phyloP scores from a whole-genome alignment of 2,329 filamentous ascomycete genomes.

The Diaporthe longicolla region DNA sequence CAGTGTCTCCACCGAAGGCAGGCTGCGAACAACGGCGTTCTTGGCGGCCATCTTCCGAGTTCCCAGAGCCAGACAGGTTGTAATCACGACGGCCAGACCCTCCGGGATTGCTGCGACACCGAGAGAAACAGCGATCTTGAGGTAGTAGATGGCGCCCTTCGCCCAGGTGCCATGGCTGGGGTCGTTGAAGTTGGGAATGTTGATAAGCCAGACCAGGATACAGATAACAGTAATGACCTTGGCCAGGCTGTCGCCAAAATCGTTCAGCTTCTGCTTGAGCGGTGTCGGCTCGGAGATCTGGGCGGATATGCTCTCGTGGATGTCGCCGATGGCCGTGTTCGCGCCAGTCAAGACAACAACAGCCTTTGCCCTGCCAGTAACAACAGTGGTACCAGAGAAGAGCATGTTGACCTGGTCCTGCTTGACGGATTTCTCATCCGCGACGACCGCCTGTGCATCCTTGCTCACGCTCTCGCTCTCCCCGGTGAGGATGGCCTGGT shows the following conservation, averaged over 20 bases:
- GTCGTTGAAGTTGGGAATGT: slow-evolving; percentile 96
- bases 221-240: slow-evolving; percentile 99
- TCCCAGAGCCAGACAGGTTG: slow-evolving; percentile 95
- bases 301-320: slow-evolving; percentile 97
- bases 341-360: slow-evolving; percentile 91
- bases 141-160: slow-evolving; percentile 98
- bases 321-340: slow-evolving; percentile 96
- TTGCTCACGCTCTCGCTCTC: slow-evolving; percentile 98
- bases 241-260: slow-evolving; percentile 95
- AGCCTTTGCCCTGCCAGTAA: slow-evolving; percentile 92
- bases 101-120: slow-evolving; percentile 98
- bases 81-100: slow-evolving; percentile 97
- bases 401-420: slow-evolving; percentile 98
- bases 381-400: slow-evolving; percentile 97
- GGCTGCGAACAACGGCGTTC: slow-evolving; percentile 95
- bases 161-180: slow-evolving; percentile 93
- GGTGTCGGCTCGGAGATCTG: slow-evolving; percentile 98
- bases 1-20: slow-evolving; percentile 96
- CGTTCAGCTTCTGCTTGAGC: slow-evolving; percentile 98
- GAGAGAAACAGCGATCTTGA: slow-evolving; percentile 98
- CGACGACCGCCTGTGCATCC: slow-evolving; percentile 75
- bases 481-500: slow-evolving; percentile 96
- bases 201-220: slow-evolving; percentile 97
- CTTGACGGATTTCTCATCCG: slow-evolving; percentile 89
- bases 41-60: slow-evolving; percentile 99